Evolutionary conservation across 129 eudicot genomes (phyloP).

Genomic region (Mikania micrantha): DNA sequence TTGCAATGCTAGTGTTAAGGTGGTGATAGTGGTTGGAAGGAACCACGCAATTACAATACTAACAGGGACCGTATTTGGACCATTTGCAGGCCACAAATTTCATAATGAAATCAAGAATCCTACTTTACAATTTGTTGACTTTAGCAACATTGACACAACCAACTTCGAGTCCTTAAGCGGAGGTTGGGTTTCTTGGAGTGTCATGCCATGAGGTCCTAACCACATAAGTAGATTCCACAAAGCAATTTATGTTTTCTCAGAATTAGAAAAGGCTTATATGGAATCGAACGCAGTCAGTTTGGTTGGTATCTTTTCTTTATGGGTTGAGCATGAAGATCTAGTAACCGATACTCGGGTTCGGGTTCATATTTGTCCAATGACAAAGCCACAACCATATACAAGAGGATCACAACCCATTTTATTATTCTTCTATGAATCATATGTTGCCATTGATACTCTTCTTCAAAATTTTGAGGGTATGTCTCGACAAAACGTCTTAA

Average conservation of each 20-base stretch:
- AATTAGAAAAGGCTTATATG: conserved; percentile 34
- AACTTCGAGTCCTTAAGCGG: too few species aligned
- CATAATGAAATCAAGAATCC: too few species aligned
- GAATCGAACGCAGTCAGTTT: conserved; percentile 37
- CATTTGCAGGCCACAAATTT: too few species aligned
- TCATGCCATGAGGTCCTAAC: conserved; percentile 45
- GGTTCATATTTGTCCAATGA: conserved; percentile 13
- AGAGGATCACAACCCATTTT: conserved; percentile 32
- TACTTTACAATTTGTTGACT: too few species aligned
- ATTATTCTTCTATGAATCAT: conserved; percentile 33
- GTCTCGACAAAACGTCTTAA: conserved; percentile 24
- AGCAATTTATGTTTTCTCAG: conserved; percentile 40
- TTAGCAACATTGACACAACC: too few species aligned
- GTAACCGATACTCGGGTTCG: conserved; percentile 34
- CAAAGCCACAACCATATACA: conserved; percentile 25
- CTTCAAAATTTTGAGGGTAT: conserved; percentile 24
- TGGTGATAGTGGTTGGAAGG: too few species aligned
- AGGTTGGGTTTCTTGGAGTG: conserved; percentile 44
- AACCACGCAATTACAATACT: too few species aligned
- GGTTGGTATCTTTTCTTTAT: conserved; percentile 38
- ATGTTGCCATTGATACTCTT: conserved; percentile 23
- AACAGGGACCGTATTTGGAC: too few species aligned
- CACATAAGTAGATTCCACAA: conserved; percentile 41
- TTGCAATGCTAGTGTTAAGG: too few species aligned
- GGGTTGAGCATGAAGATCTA: conserved; percentile 29